These are phyloP conservation scores for Trypanosoma lewisi DNA, from an alignment of 208 protist genomes.

Conservation along the genomic window DNA sequence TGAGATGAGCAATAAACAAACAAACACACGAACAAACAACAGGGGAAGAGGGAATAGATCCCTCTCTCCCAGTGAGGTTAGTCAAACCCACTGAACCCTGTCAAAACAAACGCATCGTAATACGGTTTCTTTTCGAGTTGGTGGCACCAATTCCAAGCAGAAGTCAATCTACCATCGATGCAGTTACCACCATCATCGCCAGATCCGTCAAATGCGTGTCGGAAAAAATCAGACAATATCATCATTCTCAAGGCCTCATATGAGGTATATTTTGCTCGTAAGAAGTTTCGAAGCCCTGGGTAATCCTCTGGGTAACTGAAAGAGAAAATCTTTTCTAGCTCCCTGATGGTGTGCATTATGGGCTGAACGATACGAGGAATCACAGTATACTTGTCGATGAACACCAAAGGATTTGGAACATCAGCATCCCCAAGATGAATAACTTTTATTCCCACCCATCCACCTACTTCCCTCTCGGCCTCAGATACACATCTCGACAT, in stretches of 20 bases:
- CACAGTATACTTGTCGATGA: slow-evolving; percentile 99
- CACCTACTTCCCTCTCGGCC: slow-evolving; percentile 74
- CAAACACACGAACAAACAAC: not conserved
- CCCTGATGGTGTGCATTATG: slow-evolving; percentile 82
- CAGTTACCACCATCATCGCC: slow-evolving; percentile 93
- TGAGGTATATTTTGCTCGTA: slow-evolving; percentile 75
- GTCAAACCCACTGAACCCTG: slow-evolving; percentile 96
- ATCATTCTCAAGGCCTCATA: slow-evolving; percentile 56
- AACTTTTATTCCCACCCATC: slow-evolving; percentile 96
- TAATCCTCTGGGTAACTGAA: slow-evolving; percentile 37
- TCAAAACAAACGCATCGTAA: slow-evolving; percentile 95
- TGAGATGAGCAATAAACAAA: too few relatives aligned
- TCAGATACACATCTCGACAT: slow-evolving; percentile 85
- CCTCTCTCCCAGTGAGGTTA: slow-evolving; percentile 31
- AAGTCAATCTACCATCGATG: slow-evolving; percentile 97
- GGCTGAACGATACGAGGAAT: slow-evolving; percentile 93
- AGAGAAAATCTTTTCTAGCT: slow-evolving; percentile 65
- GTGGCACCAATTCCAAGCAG: slow-evolving; percentile 97
- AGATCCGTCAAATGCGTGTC: slow-evolving; percentile 92
- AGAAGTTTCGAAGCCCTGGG: slow-evolving; percentile 68
- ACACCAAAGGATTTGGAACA: slow-evolving; percentile 97
- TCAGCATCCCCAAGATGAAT: slow-evolving; percentile 97
- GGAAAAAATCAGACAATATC: slow-evolving; percentile 96
- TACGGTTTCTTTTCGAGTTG: slow-evolving; percentile 95
- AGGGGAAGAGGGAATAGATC: not conserved